phyloP scores from a whole-genome alignment of 257 asterid species.

The Cynanchum wilfordii region DNA sequence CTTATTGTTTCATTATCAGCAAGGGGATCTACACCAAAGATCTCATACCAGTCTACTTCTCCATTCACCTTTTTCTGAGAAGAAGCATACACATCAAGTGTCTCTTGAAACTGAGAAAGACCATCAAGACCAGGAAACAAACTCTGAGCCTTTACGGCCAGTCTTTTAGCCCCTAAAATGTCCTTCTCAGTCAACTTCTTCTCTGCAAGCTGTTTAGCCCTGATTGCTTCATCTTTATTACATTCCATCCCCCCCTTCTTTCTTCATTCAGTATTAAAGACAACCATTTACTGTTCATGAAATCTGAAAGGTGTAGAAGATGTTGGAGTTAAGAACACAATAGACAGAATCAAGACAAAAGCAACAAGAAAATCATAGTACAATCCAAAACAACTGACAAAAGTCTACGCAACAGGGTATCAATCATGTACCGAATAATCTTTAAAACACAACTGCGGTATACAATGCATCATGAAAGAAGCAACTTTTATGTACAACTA shows the following conservation, averaged over 20 bases:
- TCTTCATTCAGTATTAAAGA: not conserved
- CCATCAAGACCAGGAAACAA: slow-evolving; percentile 63
- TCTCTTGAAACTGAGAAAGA: slow-evolving; percentile 47
- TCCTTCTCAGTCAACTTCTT: slow-evolving; percentile 44
- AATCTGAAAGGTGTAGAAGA: not conserved
- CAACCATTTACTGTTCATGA: not conserved
- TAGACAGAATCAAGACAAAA: not conserved
- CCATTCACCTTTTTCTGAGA: slow-evolving; percentile 45
- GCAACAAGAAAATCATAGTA: not conserved
- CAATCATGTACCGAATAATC: no score
- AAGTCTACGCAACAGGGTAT: not conserved
- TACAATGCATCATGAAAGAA: not conserved
- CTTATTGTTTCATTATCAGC: slow-evolving; percentile 35
- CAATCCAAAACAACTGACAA: not conserved
- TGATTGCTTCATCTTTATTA: slow-evolving; percentile 54
- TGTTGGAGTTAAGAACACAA: not conserved
- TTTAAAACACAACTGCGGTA: not conserved
- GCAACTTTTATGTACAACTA: not conserved
- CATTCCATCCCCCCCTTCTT: slow-evolving; percentile 40
- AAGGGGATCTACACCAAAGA: slow-evolving; percentile 48
- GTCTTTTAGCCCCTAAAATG: slow-evolving; percentile 48
- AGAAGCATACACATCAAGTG: slow-evolving; percentile 36
- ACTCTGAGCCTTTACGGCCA: slow-evolving; percentile 52
- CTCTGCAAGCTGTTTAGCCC: slow-evolving; percentile 58
- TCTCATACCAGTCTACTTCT: slow-evolving; percentile 45